Percentiles rank a stretch among this genome's conserved stretches.
phyloP scores from a whole-genome alignment of 1,139 yeast genomes.

The Geotrichum citri-aurantii region DNA sequence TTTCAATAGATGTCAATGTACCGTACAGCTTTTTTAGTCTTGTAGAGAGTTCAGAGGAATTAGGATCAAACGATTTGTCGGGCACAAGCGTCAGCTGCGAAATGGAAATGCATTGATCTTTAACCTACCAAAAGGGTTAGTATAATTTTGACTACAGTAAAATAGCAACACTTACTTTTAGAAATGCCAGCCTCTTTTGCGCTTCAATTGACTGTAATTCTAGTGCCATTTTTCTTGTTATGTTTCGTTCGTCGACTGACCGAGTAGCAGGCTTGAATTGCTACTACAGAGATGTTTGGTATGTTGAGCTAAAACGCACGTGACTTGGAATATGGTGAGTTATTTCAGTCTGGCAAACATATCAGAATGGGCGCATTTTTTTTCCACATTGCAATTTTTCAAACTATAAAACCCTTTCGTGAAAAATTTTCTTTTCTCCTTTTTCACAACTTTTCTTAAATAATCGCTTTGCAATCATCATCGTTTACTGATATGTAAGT shows the following conservation, averaged over 20 bases:
- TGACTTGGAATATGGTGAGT: background rate
- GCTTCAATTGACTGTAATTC: background rate
- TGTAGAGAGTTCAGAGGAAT: constrained; percentile 30
- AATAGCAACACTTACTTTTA: background rate
- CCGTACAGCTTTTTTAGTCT: constrained; percentile 28
- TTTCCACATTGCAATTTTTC: background rate
- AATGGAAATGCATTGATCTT: constrained; percentile 37
- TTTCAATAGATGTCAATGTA: constrained; percentile 18
- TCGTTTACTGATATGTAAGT: constrained; percentile 9
- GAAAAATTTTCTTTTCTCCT: background rate
- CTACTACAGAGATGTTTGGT: background rate
- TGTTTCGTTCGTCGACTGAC: background rate
- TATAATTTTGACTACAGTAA: background rate
- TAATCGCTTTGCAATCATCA: background rate
- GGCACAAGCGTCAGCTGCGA: constrained; percentile 43
- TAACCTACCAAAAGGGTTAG: constrained; percentile 13
- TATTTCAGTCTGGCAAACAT: background rate
- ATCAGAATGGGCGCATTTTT: background rate
- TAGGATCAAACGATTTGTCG: constrained; percentile 32
- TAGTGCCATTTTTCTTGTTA: background rate
- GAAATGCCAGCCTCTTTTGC: background rate
- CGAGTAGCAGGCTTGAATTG: background rate
- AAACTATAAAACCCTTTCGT: background rate
- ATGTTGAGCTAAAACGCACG: background rate
- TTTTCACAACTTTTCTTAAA: background rate